Percentiles rank a stretch among this genome's conserved stretches.
These are phyloP conservation scores for Metschnikowia proteae DNA, from an alignment of 805 yeast species.

Conservation along the genomic window DNA sequence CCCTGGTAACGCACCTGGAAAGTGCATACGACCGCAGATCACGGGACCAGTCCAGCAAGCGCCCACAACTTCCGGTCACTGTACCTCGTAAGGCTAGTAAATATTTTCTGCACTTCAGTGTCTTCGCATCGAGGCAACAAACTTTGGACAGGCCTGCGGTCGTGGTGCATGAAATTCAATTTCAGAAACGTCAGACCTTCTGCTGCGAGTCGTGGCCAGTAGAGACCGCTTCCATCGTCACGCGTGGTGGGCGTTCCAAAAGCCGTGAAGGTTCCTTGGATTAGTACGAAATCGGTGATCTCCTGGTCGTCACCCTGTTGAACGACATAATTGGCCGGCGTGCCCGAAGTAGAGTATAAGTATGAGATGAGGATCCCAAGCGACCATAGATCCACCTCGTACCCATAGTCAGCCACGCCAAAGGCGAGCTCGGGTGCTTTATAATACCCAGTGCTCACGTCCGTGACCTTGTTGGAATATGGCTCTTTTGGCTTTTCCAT, in stretches of 20 bases:
- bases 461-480: slow-evolving; percentile 40
- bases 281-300: slow-evolving; percentile 51
- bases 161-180: slow-evolving; percentile 20
- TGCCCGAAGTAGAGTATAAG: slow-evolving; percentile 36
- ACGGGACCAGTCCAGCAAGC: neutral
- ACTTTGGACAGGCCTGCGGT: slow-evolving; percentile 16
- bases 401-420: slow-evolving; percentile 51
- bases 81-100: slow-evolving; percentile 14
- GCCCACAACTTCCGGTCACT: neutral
- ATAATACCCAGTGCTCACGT: slow-evolving; percentile 62
- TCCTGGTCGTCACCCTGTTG: slow-evolving; percentile 1
- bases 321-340: slow-evolving; percentile 26
- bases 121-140: slow-evolving; percentile 36
- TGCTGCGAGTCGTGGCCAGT: slow-evolving; percentile 36
- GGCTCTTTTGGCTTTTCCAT: slow-evolving; percentile 37
- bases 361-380: slow-evolving; percentile 59
- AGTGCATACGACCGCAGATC: neutral
- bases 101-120: slow-evolving; percentile 6
- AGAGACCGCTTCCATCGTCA: slow-evolving; percentile 16
- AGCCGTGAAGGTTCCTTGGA: slow-evolving; percentile 48
- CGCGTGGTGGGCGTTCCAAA: slow-evolving; percentile 61
- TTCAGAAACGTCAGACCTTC: slow-evolving; percentile 28
- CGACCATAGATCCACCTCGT: slow-evolving; percentile 68
- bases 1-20: neutral
- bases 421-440: slow-evolving; percentile 73